Percentiles rank a stretch among this genome's conserved stretches.
Conservation (phyloP, 2,329 filamentous ascomycete species). For the Pseudocercospora eumusae region DNA sequence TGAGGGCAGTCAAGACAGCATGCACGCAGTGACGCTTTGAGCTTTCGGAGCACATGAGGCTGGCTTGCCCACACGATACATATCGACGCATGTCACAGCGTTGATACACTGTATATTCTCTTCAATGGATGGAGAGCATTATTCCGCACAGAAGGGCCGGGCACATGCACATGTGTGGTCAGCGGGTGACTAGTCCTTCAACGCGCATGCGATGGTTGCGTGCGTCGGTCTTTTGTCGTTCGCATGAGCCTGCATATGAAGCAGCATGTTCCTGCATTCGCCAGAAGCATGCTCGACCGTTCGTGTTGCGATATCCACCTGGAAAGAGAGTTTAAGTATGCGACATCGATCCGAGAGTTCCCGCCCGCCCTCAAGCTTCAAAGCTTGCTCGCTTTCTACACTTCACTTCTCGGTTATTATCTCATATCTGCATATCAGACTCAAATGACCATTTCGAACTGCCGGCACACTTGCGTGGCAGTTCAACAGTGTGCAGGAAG, state of each 20-base stretch:
- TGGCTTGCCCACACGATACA: background rate
- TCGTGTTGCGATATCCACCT: background rate
- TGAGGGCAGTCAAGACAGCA: conserved; percentile 10
- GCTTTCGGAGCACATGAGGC: background rate
- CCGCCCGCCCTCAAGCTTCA: too few species aligned
- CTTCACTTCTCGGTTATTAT: background rate
- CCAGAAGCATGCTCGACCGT: background rate
- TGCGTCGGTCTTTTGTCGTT: background rate
- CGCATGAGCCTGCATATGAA: background rate
- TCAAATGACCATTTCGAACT: background rate
- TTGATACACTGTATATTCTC: conserved; percentile 5
- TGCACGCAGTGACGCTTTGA: background rate
- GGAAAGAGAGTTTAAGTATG: background rate
- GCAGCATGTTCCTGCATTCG: background rate
- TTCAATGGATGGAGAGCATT: conserved; percentile 1
- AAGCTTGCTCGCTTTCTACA: background rate
- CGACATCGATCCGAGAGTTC: background rate
- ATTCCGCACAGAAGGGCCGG: background rate
- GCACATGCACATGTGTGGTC: background rate
- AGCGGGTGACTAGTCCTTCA: background rate
- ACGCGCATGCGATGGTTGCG: background rate
- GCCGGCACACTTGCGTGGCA: background rate
- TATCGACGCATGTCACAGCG: background rate
- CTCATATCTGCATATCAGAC: background rate
- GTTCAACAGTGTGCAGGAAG: background rate